Percentiles rank a stretch among this genome's conserved stretches.
Conservation (phyloP, 768 basidiomycete species). For the Tylopilus intermedius region DNA sequence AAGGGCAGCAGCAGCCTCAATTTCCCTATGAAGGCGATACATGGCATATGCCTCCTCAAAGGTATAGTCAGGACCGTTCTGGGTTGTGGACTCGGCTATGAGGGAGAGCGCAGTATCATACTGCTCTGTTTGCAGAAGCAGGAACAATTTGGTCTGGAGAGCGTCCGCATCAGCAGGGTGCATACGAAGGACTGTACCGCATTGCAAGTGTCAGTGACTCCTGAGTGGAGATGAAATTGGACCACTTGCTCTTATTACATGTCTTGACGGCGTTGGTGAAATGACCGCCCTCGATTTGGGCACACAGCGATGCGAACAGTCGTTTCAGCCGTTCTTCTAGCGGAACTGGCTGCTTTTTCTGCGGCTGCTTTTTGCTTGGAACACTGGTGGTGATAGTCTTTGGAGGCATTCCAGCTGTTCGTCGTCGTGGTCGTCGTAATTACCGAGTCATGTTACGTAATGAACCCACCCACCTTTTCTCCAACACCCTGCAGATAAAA, state of each 20-base stretch:
- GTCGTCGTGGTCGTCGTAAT: constrained; percentile 11
- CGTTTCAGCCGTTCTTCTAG: constrained; percentile 40
- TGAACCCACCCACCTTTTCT: background rate
- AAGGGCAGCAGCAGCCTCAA: constrained; percentile 57
- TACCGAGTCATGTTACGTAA: constrained; percentile 24
- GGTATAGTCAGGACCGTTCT: constrained; percentile 20
- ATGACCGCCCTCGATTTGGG: constrained; percentile 88
- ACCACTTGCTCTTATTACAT: constrained; percentile 78
- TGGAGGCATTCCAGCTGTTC: constrained; percentile 16
- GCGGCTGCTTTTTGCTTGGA: constrained; percentile 7
- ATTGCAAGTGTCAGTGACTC: constrained; percentile 16
- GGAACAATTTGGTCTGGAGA: constrained; percentile 77
- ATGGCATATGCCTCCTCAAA: constrained; percentile 81
- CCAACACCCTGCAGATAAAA: constrained; percentile 15
- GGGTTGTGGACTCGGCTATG: constrained; percentile 31
- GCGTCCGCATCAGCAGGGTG: constrained; percentile 68
- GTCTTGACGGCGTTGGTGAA: constrained; percentile 84
- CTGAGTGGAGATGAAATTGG: constrained; percentile 18
- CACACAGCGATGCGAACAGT: constrained; percentile 73
- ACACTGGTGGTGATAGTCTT: constrained; percentile 4
- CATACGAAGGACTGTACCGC: constrained; percentile 59
- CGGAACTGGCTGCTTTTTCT: constrained; percentile 20
- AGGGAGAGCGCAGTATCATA: constrained; percentile 66
- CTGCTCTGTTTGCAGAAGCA: constrained; percentile 83
- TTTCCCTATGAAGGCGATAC: constrained; percentile 77